Evolutionary conservation across 208 protist genomes (phyloP).

Genomic region (Perkinsela sp.): DNA sequence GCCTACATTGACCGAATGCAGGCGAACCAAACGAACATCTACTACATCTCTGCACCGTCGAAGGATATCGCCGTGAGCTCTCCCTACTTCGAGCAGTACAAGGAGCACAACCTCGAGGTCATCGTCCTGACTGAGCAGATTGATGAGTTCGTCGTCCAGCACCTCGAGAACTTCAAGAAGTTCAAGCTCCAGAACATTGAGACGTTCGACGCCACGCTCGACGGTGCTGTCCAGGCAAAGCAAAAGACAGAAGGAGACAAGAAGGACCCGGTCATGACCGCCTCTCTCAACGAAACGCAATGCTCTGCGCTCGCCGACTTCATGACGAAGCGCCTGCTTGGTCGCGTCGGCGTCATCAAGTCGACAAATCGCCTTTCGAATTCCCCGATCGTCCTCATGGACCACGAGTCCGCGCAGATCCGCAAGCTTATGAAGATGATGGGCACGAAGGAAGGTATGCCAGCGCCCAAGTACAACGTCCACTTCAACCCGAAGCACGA

Average conservation of each 20-base stretch:
- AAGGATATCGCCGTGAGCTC: slow-evolving; percentile 60
- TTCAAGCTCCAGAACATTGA: slow-evolving; percentile 74
- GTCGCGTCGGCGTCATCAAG: slow-evolving; percentile 49
- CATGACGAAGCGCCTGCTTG: slow-evolving; percentile 45
- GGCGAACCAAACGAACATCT: slow-evolving; percentile 76
- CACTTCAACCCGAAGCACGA: slow-evolving; percentile 67
- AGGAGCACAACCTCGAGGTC: slow-evolving; percentile 73
- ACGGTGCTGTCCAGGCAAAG: slow-evolving; percentile 60
- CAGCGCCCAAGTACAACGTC: slow-evolving; percentile 63
- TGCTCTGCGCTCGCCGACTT: slow-evolving; percentile 50
- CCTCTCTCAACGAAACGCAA: slow-evolving; percentile 52
- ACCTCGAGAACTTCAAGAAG: slow-evolving; percentile 68
- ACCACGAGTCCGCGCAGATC: slow-evolving; percentile 67
- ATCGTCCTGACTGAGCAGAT: slow-evolving; percentile 67
- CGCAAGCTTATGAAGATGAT: slow-evolving; percentile 65
- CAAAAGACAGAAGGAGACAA: slow-evolving; percentile 52
- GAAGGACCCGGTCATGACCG: slow-evolving; percentile 33
- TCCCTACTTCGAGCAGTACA: slow-evolving; percentile 85
- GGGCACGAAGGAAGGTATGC: slow-evolving; percentile 31
- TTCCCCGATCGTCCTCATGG: slow-evolving; percentile 52
- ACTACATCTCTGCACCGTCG: slow-evolving; percentile 66
- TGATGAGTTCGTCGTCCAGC: slow-evolving; percentile 82
- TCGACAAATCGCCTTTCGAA: slow-evolving; percentile 41
- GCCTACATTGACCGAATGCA: slow-evolving; percentile 83
- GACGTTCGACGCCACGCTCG: slow-evolving; percentile 47